These are phyloP conservation scores for Atractiella rhizophila DNA, from an alignment of 768 basidiomycete species.

Conservation along the genomic window DNA sequence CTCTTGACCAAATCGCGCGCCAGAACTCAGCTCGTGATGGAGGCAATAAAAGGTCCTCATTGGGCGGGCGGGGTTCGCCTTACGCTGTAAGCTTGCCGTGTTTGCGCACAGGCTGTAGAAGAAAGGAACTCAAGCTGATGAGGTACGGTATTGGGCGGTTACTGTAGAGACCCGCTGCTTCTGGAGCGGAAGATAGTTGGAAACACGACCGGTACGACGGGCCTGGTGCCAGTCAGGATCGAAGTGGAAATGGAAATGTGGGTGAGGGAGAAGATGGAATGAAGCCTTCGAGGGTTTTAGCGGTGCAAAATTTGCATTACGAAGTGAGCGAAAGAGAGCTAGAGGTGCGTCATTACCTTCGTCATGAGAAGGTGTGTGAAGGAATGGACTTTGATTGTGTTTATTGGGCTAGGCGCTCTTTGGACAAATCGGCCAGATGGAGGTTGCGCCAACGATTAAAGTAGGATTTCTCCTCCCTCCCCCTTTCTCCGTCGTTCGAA, in stretches of 20 bases:
- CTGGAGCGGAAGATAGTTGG: not conserved
- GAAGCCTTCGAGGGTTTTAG: no score
- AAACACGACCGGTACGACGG: not conserved
- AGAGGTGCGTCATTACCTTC: conserved; percentile 10
- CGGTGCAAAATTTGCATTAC: conserved; percentile 17
- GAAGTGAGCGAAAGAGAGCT: conserved; percentile 17
- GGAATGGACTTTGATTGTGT: not conserved
- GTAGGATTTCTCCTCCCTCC: conserved; percentile 8
- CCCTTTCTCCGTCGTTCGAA: not conserved
- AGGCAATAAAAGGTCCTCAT: not conserved
- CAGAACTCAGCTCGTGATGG: not conserved
- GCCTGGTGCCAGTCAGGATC: not conserved
- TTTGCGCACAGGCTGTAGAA: not conserved
- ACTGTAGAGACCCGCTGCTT: no score
- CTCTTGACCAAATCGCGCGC: not conserved
- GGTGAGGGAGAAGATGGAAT: no score
- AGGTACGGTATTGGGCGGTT: no score
- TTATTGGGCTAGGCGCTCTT: conserved; percentile 10
- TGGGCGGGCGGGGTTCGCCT: not conserved
- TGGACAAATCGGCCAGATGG: conserved; percentile 15
- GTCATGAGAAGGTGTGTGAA: not conserved
- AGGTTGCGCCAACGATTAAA: conserved; percentile 14
- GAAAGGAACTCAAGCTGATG: no score
- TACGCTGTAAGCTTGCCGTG: not conserved
- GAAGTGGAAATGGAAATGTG: conserved; percentile 11